Percentiles rank a stretch among this genome's conserved stretches.
These are phyloP conservation scores for Metarhizium robertsii DNA, from an alignment of 2,329 filamentous ascomycete species.

Conservation along the genomic window DNA sequence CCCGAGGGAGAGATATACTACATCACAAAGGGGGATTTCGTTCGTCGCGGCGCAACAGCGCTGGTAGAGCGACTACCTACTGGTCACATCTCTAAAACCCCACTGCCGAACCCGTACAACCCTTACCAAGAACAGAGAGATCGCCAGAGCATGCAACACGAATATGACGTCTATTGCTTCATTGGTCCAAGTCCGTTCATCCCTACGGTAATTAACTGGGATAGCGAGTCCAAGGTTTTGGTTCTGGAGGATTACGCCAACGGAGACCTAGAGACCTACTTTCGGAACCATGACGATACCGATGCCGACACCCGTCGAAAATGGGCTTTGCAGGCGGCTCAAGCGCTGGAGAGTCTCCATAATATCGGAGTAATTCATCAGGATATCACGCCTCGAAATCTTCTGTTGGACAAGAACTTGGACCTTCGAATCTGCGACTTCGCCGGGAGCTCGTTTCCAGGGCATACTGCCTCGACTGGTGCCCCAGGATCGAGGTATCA, in stretches of 20 bases:
- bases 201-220: constrained; percentile 10
- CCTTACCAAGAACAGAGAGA: constrained; percentile 1
- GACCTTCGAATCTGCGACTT: constrained; percentile 6
- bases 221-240: constrained; percentile 5
- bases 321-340: constrained; percentile 11
- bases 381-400: constrained; percentile 25
- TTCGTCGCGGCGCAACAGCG: constrained; percentile 7
- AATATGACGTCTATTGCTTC: constrained; percentile 8
- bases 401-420: constrained; percentile 19
- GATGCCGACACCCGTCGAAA: constrained; percentile 3
- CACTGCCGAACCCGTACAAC: constrained; percentile 7
- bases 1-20: constrained; percentile 9
- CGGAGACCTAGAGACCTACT: constrained; percentile 9
- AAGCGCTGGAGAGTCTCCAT: constrained; percentile 23
- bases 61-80: constrained; percentile 8
- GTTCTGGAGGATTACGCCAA: constrained; percentile 7
- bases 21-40: constrained; percentile 8
- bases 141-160: constrained; percentile 8
- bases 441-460: constrained; percentile 7
- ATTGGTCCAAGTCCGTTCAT: constrained; percentile 6
- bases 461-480: background rate
- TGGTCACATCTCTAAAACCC: constrained; percentile 8
- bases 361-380: constrained; percentile 23
- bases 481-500: constrained; percentile 6
- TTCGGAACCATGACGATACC: background rate